Evolutionary conservation across 495 filamentous ascomycete genomes (phyloP).

Genomic region (Rostrohypoxylon terebratum): DNA sequence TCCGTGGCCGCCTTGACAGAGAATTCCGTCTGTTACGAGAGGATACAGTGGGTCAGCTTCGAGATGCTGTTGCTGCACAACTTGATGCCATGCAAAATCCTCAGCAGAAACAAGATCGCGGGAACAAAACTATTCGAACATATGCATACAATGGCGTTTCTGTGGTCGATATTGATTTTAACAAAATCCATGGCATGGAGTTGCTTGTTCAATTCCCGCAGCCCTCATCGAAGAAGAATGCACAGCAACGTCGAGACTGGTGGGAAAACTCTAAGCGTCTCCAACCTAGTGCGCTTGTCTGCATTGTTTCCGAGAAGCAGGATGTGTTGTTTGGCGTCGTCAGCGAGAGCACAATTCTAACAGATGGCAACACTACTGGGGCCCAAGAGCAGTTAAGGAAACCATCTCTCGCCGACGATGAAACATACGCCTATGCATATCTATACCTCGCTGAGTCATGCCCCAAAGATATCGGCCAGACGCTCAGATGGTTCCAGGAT

Average conservation of each 20-base stretch:
- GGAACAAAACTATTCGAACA: constrained; percentile 42
- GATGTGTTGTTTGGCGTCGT: constrained; percentile 68
- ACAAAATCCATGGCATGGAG: constrained; percentile 64
- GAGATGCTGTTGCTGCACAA: constrained; percentile 65
- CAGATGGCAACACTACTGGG: constrained; percentile 4
- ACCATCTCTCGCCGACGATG: constrained; percentile 44
- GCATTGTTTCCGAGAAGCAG: constrained; percentile 62
- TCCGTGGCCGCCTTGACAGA: constrained; percentile 72
- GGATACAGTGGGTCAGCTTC: constrained; percentile 72
- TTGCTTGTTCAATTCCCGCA: constrained; percentile 69
- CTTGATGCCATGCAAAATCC: constrained; percentile 45
- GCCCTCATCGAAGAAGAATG: constrained; percentile 51
- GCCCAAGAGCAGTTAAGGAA: constrained; percentile 14
- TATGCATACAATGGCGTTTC: constrained; percentile 57
- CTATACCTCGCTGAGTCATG: constrained; percentile 49
- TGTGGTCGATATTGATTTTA: constrained; percentile 55
- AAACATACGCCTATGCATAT: constrained; percentile 43
- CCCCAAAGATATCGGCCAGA: constrained; percentile 47
- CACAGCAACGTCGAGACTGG: constrained; percentile 64
- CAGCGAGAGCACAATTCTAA: constrained; percentile 51
- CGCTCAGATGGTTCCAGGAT: constrained; percentile 45
- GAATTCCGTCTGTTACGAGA: constrained; percentile 77
- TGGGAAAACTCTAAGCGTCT: constrained; percentile 70
- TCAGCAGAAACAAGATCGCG: constrained; percentile 4
- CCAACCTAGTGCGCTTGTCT: constrained; percentile 68